A percentile compares a stretch with the other conserved stretches of the same genome.
These are phyloP conservation scores for Beta macrorhiza DNA, from an alignment of 179 eudicot genomes.

Conservation along the genomic window DNA sequence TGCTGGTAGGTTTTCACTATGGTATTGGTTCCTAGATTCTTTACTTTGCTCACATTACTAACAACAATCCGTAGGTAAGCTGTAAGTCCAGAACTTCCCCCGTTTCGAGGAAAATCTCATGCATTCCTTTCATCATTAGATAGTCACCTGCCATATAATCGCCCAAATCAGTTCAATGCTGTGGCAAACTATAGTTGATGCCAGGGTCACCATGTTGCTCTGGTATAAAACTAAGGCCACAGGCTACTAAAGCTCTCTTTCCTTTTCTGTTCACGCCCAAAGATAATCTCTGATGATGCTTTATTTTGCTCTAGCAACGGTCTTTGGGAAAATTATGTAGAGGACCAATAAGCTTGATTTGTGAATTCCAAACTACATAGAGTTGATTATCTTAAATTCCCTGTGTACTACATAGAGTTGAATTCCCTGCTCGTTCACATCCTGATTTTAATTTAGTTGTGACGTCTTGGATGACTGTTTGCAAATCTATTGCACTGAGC, in stretches of 20 bases:
- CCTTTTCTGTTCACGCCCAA: not conserved
- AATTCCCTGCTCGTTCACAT: not conserved
- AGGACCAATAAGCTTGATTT: too few species aligned
- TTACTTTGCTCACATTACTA: too few species aligned
- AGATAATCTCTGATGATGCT: not conserved
- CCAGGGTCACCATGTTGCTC: not conserved
- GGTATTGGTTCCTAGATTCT: not conserved
- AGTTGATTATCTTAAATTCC: not conserved
- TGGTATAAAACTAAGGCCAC: not conserved
- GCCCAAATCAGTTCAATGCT: not conserved
- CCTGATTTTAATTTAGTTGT: not conserved
- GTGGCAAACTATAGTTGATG: not conserved
- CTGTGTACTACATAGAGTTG: not conserved
- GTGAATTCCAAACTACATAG: not conserved
- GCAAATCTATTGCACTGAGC: too few species aligned
- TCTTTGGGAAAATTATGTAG: too few species aligned
- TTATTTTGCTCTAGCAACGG: not conserved
- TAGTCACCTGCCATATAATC: not conserved
- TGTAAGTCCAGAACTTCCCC: too few species aligned
- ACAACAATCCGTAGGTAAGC: too few species aligned
- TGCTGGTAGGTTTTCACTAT: conserved; percentile 49
- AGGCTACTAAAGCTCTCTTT: not conserved
- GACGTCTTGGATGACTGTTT: not conserved
- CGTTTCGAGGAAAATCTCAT: not conserved
- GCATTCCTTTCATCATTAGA: not conserved